A percentile compares a stretch with the other conserved stretches of the same genome.
Conservation (phyloP, 2,329 filamentous ascomycete genomes). For the Curvularia spicifera region DNA sequence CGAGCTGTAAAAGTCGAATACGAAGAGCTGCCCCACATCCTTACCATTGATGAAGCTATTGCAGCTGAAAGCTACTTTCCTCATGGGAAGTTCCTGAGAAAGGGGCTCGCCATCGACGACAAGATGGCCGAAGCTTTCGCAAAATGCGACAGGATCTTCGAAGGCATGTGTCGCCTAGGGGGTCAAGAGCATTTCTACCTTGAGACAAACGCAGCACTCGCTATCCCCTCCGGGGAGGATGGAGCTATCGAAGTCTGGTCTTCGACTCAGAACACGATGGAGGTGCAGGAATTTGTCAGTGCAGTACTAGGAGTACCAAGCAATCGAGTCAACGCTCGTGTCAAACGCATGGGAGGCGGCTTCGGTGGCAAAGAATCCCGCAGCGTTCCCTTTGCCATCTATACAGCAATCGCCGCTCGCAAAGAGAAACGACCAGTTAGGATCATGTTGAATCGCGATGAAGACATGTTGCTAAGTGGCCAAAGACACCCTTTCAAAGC, state of each 20-base stretch:
- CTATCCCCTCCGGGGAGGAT: conserved; percentile 85
- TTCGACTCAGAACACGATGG: conserved; percentile 50
- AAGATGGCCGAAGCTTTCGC: conserved; percentile 75
- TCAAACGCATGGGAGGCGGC: conserved; percentile 89
- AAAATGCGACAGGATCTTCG: conserved; percentile 79
- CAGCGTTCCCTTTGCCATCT: conserved; percentile 80
- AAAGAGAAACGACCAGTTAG: conserved; percentile 83
- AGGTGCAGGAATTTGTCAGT: conserved; percentile 69
- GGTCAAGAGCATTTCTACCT: conserved; percentile 98
- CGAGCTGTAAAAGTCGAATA: conserved; percentile 87
- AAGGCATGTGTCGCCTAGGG: conserved; percentile 83
- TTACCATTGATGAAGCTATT: conserved; percentile 94
- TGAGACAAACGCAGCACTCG: conserved; percentile 85
- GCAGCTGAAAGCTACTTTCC: conserved; percentile 84
- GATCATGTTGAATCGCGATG: conserved; percentile 93
- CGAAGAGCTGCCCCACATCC: conserved; percentile 82
- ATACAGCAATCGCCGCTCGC: conserved; percentile 82
- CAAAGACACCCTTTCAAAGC: conserved; percentile 91
- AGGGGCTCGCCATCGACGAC: conserved; percentile 61
- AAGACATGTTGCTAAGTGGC: conserved; percentile 89
- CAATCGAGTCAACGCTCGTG: conserved; percentile 87
- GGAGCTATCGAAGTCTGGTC: conserved; percentile 87
- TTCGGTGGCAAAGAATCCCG: conserved; percentile 95
- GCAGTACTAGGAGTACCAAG: conserved; percentile 80
- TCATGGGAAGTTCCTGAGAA: conserved; percentile 78